These are phyloP conservation scores for Zymoseptoria pseudotritici DNA, from an alignment of 2,329 filamentous ascomycete genomes.

Conservation along the genomic window DNA sequence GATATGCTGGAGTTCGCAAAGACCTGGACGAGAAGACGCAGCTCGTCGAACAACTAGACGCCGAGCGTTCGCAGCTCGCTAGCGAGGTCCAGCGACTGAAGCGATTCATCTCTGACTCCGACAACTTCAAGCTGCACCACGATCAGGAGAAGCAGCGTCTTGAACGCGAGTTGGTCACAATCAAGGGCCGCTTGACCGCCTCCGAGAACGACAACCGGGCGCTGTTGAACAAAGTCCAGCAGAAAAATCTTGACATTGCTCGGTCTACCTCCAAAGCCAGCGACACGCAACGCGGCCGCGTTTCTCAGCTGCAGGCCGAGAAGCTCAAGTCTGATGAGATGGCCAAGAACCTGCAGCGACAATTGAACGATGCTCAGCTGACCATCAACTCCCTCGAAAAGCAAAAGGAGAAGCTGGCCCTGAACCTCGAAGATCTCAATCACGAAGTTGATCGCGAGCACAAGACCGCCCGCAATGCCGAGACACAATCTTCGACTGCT, in stretches of 20 bases:
- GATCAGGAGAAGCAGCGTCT: slow-evolving; percentile 92
- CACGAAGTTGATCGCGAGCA: slow-evolving; percentile 87
- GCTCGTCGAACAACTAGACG: slow-evolving; percentile 70
- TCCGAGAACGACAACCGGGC: slow-evolving; percentile 95
- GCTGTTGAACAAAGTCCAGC: slow-evolving; percentile 92
- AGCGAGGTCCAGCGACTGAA: slow-evolving; percentile 78
- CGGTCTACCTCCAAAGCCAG: slow-evolving; percentile 78
- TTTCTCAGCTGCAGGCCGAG: slow-evolving; percentile 70
- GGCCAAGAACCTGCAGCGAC: slow-evolving; percentile 69
- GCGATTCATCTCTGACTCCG: slow-evolving; percentile 79
- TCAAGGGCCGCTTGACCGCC: slow-evolving; percentile 80
- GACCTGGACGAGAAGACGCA: slow-evolving; percentile 75
- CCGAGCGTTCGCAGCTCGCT: slow-evolving; percentile 68
- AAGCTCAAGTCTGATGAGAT: slow-evolving; percentile 79
- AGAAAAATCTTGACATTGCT: slow-evolving; percentile 94
- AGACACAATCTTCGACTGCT: slow-evolving; percentile 74
- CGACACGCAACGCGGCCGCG: slow-evolving; percentile 71
- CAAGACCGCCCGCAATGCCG: slow-evolving; percentile 80
- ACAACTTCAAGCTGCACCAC: slow-evolving; percentile 79
- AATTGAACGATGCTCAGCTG: slow-evolving; percentile 78
- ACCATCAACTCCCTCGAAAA: slow-evolving; percentile 81
- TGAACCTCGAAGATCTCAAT: slow-evolving; percentile 83
- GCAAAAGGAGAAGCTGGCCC: slow-evolving; percentile 83
- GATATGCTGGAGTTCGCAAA: slow-evolving; percentile 66
- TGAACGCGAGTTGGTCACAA: slow-evolving; percentile 81